Percentiles rank a stretch among this genome's conserved stretches.
Evolutionary conservation across 306 rosid species (phyloP).

Genomic region (Rosa persica): DNA sequence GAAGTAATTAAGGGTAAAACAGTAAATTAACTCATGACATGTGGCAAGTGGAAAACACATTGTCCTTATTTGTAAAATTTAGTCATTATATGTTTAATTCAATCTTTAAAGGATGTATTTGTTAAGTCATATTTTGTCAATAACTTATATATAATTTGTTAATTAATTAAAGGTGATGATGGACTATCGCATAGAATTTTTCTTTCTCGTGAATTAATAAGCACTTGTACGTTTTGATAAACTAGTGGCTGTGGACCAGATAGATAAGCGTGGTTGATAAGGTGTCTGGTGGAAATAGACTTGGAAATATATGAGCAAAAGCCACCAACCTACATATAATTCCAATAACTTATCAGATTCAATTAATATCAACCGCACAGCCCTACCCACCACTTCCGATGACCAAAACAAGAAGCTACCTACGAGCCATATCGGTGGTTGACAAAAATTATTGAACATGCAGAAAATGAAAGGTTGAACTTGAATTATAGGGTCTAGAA

Average conservation of each 20-base stretch:
- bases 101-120: no score
- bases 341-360: not conserved
- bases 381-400: not conserved
- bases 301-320: not conserved
- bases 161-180: not conserved
- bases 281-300: not conserved
- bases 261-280: conserved; percentile 7
- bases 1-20: no score
- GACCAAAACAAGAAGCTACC: not conserved
- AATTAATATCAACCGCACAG: not conserved
- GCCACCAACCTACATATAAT: not conserved
- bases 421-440: not conserved
- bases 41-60: no score
- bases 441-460: not conserved
- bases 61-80: no score
- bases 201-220: not conserved
- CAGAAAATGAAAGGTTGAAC: not conserved
- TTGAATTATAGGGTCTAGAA: not conserved
- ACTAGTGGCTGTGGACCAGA: not conserved
- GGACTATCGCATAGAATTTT: not conserved
- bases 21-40: no score
- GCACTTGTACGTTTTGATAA: not conserved
- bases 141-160: no score
- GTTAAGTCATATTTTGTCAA: no score
- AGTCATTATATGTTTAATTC: no score